Evolutionary conservation across 75 land plant genomes (phyloP).

Genomic region (Ceratopteris richardii): DNA sequence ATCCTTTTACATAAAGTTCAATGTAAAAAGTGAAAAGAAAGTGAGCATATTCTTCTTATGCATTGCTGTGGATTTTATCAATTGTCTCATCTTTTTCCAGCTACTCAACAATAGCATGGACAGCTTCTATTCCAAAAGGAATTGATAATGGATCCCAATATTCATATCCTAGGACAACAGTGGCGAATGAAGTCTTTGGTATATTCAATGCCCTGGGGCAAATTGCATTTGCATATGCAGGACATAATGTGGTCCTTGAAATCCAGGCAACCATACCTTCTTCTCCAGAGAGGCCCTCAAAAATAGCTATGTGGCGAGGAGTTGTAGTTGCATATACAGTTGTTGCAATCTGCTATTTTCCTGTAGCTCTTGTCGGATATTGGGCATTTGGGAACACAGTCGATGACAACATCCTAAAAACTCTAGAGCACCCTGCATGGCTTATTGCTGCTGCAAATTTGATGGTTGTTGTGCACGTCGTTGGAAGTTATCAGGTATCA

Average conservation of each 20-base stretch:
- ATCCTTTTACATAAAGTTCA: too few species aligned
- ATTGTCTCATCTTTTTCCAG: conserved; percentile 12
- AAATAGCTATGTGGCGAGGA: conserved; percentile 81
- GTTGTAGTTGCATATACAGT: conserved; percentile 63
- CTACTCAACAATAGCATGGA: conserved; percentile 68
- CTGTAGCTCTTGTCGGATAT: conserved; percentile 74
- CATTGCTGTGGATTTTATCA: too few species aligned
- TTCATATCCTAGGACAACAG: conserved; percentile 19
- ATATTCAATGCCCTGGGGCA: conserved; percentile 70
- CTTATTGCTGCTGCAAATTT: conserved; percentile 79
- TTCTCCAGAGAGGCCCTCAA: conserved; percentile 69
- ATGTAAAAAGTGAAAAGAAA: too few species aligned
- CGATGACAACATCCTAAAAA: conserved; percentile 53
- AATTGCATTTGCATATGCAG: conserved; percentile 81
- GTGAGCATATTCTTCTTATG: too few species aligned
- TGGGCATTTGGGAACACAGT: conserved; percentile 81
- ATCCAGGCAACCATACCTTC: conserved; percentile 96
- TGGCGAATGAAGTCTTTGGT: conserved; percentile 37
- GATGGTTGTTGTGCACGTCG: conserved; percentile 89
- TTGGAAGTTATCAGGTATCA: conserved; percentile 86
- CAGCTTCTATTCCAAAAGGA: conserved; percentile 32
- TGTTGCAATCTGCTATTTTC: conserved; percentile 76
- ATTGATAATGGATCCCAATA: conserved; percentile 38
- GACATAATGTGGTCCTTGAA: conserved; percentile 82
- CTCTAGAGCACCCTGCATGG: conserved; percentile 56